Conservation (phyloP, 345 rosid species). For the Citrus glauca region DNA sequence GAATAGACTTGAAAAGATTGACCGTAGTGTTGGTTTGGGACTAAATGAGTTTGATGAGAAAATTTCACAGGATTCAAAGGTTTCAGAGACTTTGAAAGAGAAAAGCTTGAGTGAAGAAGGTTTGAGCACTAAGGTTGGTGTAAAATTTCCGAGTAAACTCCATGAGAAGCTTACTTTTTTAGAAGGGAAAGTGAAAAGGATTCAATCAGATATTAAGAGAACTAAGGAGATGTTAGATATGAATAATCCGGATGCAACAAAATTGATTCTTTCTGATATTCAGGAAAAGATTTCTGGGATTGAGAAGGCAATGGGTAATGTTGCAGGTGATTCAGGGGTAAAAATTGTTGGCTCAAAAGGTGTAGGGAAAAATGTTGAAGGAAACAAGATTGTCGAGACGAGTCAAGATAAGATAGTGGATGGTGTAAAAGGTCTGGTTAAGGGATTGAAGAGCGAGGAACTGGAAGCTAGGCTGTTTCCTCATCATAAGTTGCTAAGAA, state of each 20-base stretch:
- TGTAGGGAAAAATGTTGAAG: conserved; percentile 22
- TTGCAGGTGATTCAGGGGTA: conserved; percentile 35
- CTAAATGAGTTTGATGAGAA: conserved; percentile 21
- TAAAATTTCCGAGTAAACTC: conserved; percentile 62
- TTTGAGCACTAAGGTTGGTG: conserved; percentile 9
- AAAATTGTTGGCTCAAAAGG: conserved; percentile 18
- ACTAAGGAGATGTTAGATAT: conserved; percentile 90
- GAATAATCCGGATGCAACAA: conserved; percentile 79
- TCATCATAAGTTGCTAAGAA: conserved; percentile 81
- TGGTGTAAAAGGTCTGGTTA: conserved; percentile 39
- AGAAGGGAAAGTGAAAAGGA: conserved; percentile 93
- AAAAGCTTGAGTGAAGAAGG: conserved; percentile 30
- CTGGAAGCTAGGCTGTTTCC: conserved; percentile 95
- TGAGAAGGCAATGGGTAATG: conserved; percentile 68
- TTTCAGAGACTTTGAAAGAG: conserved; percentile 38
- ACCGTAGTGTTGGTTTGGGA: conserved; percentile 9
- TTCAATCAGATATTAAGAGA: conserved; percentile 84
- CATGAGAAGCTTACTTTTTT: conserved; percentile 95
- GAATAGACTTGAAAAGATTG: conserved; percentile 20
- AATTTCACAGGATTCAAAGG: conserved; percentile 29
- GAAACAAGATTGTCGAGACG: conserved; percentile 23
- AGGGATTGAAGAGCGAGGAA: conserved; percentile 59
- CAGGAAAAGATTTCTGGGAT: conserved; percentile 90
- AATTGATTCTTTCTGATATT: conserved; percentile 63
- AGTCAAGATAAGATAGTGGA: conserved; percentile 24